Percentiles rank a stretch among this genome's conserved stretches.
phyloP scores from a whole-genome alignment of 1,284 basidiomycete genomes.

The Cryptococcus sp. region DNA sequence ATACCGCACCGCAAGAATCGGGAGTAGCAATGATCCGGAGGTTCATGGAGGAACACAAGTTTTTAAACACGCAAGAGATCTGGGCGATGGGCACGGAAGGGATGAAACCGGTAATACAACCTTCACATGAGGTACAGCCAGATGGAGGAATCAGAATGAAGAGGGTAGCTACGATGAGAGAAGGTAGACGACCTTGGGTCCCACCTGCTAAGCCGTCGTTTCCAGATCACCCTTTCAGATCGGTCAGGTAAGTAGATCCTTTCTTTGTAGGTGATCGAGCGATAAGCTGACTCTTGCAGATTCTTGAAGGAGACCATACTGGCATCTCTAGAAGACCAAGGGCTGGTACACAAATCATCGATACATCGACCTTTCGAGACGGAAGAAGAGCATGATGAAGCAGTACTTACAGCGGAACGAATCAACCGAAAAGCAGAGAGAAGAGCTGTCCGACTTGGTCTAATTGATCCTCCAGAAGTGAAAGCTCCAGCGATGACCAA shows the following conservation, averaged over 20 bases:
- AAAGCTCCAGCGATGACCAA: constrained; percentile 10
- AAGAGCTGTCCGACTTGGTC: constrained; percentile 4
- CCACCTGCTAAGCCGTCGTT: constrained; percentile 18
- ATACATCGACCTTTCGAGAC: constrained; percentile 14
- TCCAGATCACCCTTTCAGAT: constrained; percentile 28
- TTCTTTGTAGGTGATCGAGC: background rate
- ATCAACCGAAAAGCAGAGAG: constrained; percentile 11
- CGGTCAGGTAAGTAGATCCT: constrained; percentile 16
- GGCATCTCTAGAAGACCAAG: constrained; percentile 16
- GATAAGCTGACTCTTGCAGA: constrained; percentile 7
- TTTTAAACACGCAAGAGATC: constrained; percentile 13
- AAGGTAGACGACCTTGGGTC: constrained; percentile 22
- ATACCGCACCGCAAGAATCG: background rate
- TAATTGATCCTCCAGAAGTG: constrained; percentile 6
- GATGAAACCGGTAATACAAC: constrained; percentile 11
- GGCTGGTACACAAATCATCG: constrained; percentile 17
- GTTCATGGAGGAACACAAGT: constrained; percentile 4
- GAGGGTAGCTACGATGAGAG: constrained; percentile 23
- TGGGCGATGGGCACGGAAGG: constrained; percentile 17
- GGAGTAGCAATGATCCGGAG: constrained; percentile 1
- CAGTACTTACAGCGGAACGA: constrained; percentile 9
- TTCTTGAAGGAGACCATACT: constrained; percentile 25
- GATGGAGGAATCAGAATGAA: constrained; percentile 28
- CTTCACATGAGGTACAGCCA: constrained; percentile 8
- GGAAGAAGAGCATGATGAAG: constrained; percentile 17